Base-by-base conservation (phyloP, 768 basidiomycete genomes). In the Collybiopsis confluens region DNA sequence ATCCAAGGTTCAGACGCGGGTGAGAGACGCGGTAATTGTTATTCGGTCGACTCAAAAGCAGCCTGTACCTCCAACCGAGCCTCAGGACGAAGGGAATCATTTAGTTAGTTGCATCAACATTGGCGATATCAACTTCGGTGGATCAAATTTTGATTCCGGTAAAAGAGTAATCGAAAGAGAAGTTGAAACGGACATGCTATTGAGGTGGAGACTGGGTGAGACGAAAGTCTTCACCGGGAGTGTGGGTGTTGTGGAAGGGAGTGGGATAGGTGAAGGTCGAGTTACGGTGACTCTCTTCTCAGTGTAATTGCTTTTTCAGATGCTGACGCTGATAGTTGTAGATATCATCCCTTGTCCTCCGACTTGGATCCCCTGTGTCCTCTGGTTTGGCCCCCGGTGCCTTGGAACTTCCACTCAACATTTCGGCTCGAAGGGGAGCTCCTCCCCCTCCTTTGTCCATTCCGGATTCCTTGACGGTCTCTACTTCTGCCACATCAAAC, bases 181-280 rank as follows among this genome's bases (percentile, higher is more conserved):
- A 30, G 57, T 72, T 0, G 59, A 64, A 18, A 77, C 77, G 2
- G 61, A 74, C 58, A 6, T 20, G 38, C 6, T 16, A n/a, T 61
- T 96, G 42, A 70, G 78, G 5, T 95, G 88, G 90, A 60, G 56
- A 5, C 70, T 72, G 10, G 83, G 81, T 7, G 65, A 70, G 23
- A 73, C 70, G 9, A 61, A 86, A 30, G 73, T 92, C 3, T 70
- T 95, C 45, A 65, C 73, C 2, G 92, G 93, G 2, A 77, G 70
- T 1, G 45, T 47, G 84, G 35, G 80, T 74, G 0, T 62, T 92
- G 23, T 73, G 75, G 52, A 76, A 86, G 64, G 79, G 80, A 35
- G 71, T 65, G 26, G 93, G 91, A 91, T 78, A 71, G 40, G 72
- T 93, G 23, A 76, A 87, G 40, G 45, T 4, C 15, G 30, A 16